These are phyloP conservation scores for Didymella pinodella DNA, from an alignment of 2,329 filamentous ascomycete species.

Conservation along the genomic window DNA sequence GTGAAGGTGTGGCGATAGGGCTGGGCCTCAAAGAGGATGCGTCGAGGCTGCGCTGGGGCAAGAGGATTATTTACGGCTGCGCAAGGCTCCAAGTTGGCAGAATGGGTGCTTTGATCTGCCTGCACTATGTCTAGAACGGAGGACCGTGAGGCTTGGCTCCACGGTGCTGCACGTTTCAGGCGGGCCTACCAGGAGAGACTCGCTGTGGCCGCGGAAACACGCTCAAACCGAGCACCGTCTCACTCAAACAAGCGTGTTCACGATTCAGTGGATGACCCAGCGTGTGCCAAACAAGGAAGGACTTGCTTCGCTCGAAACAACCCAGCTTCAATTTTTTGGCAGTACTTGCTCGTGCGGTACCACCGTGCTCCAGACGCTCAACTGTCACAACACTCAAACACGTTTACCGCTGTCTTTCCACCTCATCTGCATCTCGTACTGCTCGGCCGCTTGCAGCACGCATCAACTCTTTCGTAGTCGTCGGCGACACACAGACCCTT, in stretches of 20 bases:
- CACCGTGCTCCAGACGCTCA: neutral
- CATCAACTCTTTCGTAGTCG: conserved; percentile 3
- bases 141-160: conserved; percentile 15
- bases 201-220: conserved; percentile 17
- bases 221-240: conserved; percentile 24
- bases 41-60: conserved; percentile 14
- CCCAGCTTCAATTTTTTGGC: neutral
- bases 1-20: conserved; percentile 3
- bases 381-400: neutral
- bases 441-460: neutral
- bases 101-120: conserved; percentile 14
- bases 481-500: conserved; percentile 20
- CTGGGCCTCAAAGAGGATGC: conserved; percentile 10
- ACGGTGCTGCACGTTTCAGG: conserved; percentile 2
- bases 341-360: neutral
- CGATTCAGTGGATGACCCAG: conserved; percentile 17
- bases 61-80: conserved; percentile 7
- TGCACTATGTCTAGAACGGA: conserved; percentile 11
- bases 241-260: conserved; percentile 9
- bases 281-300: conserved; percentile 6
- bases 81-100: neutral
- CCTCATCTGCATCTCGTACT: neutral
- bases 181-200: conserved; percentile 3
- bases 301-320: conserved; percentile 10
- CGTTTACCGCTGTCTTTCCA: neutral